Base-by-base conservation (phyloP, 306 rosid species). In the Pyrus betulifolia region DNA sequence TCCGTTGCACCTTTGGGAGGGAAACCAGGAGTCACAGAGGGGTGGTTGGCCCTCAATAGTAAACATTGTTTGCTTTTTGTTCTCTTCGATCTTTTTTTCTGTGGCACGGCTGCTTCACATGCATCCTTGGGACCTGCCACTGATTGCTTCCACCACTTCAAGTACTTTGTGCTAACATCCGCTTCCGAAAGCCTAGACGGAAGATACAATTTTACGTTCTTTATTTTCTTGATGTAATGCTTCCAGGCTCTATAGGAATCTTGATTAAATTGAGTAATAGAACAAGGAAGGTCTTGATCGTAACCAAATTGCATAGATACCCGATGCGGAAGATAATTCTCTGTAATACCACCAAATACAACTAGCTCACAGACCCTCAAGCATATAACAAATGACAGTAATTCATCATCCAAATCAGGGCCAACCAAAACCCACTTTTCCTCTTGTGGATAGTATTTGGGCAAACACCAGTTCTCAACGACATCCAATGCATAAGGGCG, bases 261-360 rank as follows among this genome's bases (percentile, higher is more conserved):
- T 19, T 55, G 6, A 21, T 76, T 72, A 19, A 35, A 11, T 15
- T 27, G 23, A 40, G 80, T 35, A 59, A 57, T 80, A 67, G 51
- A 74, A 35, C 72, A 70, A 0, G 88, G 93, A 64, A 88, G 40
- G 67, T 84, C 93, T 79, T 88, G 93, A 80, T 90, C 93, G 78
- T 85, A 70, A 45, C 96, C 91, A 67, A 90, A 88, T 62, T 85
- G 91, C 87, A 80, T 68, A 0, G 91, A 82, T 15, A 90, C 87
- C 70, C 84, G 46, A 51, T 90, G 88, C 0, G 78, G 82, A 10
- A 79, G 59, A 49, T 72, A 79, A 1, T 28, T 60, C 18, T 66
- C 52, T 5, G 14, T 25, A 10, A 25, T 28, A 19, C 35, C 61
- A 23, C 59, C 46, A 12, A 79, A 5, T 19, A 63, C 83, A 74